Conservation (phyloP, 345 rosid genomes). For the Turnera subulata region DNA sequence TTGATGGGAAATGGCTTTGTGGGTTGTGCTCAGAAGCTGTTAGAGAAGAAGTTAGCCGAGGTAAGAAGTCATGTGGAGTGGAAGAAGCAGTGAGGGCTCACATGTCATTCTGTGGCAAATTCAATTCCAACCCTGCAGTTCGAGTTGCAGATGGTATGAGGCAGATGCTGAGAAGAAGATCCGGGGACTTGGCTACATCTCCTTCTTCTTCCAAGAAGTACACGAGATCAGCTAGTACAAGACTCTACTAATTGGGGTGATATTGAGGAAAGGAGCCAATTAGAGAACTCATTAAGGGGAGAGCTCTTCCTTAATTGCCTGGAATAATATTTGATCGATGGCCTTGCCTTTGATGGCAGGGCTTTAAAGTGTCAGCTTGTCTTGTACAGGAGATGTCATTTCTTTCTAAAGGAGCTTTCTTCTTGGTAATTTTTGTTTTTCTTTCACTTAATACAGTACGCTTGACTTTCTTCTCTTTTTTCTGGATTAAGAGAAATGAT, state of each 20-base stretch:
- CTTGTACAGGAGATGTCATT: conserved; percentile 25
- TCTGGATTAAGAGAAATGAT: background rate
- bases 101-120: conserved; percentile 88
- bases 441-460: background rate
- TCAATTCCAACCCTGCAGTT: conserved; percentile 80
- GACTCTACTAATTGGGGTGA: conserved; percentile 22
- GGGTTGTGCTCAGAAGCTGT: conserved; percentile 97
- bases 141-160: conserved; percentile 91
- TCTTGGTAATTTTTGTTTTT: conserved; percentile 5
- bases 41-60: conserved; percentile 59
- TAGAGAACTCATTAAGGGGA: background rate
- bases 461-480: conserved; percentile 4
- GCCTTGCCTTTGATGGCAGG: conserved; percentile 14
- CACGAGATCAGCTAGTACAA: conserved; percentile 55
- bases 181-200: conserved; percentile 53
- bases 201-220: conserved; percentile 60
- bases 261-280: background rate
- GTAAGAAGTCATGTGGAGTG: conserved; percentile 38
- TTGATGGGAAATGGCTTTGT: conserved; percentile 91
- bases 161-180: conserved; percentile 88
- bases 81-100: conserved; percentile 92
- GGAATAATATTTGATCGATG: conserved; percentile 17
- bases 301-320: conserved; percentile 7
- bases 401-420: conserved; percentile 19
- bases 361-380: conserved; percentile 11